These are phyloP conservation scores for Pseudogymnoascus sp. DNA, from an alignment of 2,329 filamentous ascomycete species.

Conservation along the genomic window DNA sequence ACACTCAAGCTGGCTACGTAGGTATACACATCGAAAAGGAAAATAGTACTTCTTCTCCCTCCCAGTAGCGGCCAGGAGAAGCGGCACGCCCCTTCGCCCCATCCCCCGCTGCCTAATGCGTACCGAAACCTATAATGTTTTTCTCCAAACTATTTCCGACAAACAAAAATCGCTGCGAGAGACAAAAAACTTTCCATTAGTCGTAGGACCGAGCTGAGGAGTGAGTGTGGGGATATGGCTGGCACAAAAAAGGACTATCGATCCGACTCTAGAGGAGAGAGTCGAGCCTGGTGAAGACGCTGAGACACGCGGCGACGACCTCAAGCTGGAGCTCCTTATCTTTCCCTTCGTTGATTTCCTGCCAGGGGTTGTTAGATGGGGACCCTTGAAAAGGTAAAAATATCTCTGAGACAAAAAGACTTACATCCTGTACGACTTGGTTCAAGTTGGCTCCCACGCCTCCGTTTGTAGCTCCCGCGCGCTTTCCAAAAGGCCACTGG, in stretches of 20 bases:
- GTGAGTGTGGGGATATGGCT: neutral
- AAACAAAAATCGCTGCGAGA: constrained; percentile 1
- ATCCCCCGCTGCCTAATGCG: neutral
- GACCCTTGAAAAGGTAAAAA: neutral
- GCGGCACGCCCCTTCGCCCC: neutral
- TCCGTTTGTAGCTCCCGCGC: constrained; percentile 61
- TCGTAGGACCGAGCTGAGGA: neutral
- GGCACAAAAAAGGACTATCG: neutral
- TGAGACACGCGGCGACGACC: constrained; percentile 89
- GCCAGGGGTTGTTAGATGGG: constrained; percentile 1
- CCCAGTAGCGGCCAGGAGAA: neutral
- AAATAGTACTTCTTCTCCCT: constrained; percentile 5
- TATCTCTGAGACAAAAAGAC: constrained; percentile 17
- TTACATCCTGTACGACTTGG: constrained; percentile 70
- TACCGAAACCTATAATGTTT: constrained; percentile 2
- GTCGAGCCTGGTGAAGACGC: constrained; percentile 94
- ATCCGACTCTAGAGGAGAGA: constrained; percentile 63
- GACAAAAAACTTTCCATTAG: neutral
- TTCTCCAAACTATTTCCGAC: constrained; percentile 2
- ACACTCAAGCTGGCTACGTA: constrained; percentile 6
- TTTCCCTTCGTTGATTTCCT: constrained; percentile 76
- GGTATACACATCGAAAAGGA: constrained; percentile 6
- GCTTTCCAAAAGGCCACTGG: constrained; percentile 91
- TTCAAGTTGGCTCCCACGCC: constrained; percentile 90
- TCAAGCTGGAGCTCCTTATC: constrained; percentile 95